Conservation (phyloP, 2,329 filamentous ascomycete genomes). For the Xylaria sp. region DNA sequence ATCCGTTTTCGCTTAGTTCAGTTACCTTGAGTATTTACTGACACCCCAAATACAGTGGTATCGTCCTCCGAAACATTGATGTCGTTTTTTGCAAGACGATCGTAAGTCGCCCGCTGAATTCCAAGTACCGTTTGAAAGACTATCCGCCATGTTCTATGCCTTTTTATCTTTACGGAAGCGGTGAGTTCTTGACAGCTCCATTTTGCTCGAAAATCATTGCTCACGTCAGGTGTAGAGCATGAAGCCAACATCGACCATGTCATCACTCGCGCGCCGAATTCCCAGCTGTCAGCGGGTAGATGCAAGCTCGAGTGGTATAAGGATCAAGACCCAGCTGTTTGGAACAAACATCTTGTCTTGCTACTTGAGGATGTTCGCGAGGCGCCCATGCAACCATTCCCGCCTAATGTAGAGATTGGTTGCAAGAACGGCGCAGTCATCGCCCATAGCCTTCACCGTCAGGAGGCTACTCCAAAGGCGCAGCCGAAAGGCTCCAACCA, state of each 20-base stretch:
- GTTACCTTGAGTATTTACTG: background rate
- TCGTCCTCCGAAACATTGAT: conserved; percentile 44
- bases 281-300: conserved; percentile 48
- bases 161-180: conserved; percentile 58
- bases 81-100: conserved; percentile 44
- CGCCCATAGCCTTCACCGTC: conserved; percentile 18
- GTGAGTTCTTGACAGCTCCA: conserved; percentile 24
- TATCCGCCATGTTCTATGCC: conserved; percentile 56
- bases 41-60: conserved; percentile 31
- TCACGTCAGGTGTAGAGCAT: conserved; percentile 32
- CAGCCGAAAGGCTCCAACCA: background rate
- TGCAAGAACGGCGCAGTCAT: conserved; percentile 44
- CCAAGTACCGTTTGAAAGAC: conserved; percentile 47
- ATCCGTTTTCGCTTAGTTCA: background rate
- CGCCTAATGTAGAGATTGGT: conserved; percentile 44
- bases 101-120: conserved; percentile 53
- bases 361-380: conserved; percentile 51
- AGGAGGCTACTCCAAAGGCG: background rate
- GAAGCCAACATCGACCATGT: conserved; percentile 58
- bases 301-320: conserved; percentile 40
- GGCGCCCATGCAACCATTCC: conserved; percentile 54
- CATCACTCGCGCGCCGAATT: conserved; percentile 57
- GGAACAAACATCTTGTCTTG: conserved; percentile 46
- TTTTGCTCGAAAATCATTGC: background rate
- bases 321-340: conserved; percentile 31